phyloP scores from a whole-genome alignment of 2,329 filamentous ascomycete species.

The Spiromastix sp. region DNA sequence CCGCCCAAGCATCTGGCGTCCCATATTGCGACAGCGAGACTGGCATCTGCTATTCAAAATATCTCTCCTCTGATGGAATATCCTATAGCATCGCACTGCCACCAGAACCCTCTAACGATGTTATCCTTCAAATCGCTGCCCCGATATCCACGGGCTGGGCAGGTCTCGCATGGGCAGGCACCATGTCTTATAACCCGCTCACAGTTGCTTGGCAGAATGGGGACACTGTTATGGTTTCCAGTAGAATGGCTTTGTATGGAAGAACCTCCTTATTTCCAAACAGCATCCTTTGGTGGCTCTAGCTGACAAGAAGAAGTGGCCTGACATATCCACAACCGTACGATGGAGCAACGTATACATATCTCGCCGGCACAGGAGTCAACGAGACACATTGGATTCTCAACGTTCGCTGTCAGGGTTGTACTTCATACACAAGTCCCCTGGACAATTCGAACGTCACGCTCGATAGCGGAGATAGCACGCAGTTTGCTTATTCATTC shows the following conservation, averaged over 20 bases:
- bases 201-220: slow-evolving; percentile 38
- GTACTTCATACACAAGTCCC: slow-evolving; percentile 7
- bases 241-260: slow-evolving; percentile 37
- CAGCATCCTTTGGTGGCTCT: too few relatives aligned
- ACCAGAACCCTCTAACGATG: slow-evolving; percentile 27
- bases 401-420: slow-evolving; percentile 21
- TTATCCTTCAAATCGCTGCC: slow-evolving; percentile 35
- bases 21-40: slow-evolving; percentile 27
- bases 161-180: slow-evolving; percentile 41
- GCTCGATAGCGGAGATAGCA: slow-evolving; percentile 6
- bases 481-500: slow-evolving; percentile 19
- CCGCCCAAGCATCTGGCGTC: not conserved
- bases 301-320: too few relatives aligned
- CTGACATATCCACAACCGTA: not conserved
- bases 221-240: slow-evolving; percentile 30
- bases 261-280: too few relatives aligned
- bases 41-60: slow-evolving; percentile 36
- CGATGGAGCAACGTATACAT: slow-evolving; percentile 8
- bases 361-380: slow-evolving; percentile 21
- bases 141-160: slow-evolving; percentile 38
- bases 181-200: slow-evolving; percentile 40
- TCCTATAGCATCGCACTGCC: slow-evolving; percentile 24
- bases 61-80: slow-evolving; percentile 26
- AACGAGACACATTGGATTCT: slow-evolving; percentile 24
- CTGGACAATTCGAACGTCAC: not conserved